Conservation (phyloP, 108 stramenopile species). For the Pseudonitzschia delicatissima region DNA sequence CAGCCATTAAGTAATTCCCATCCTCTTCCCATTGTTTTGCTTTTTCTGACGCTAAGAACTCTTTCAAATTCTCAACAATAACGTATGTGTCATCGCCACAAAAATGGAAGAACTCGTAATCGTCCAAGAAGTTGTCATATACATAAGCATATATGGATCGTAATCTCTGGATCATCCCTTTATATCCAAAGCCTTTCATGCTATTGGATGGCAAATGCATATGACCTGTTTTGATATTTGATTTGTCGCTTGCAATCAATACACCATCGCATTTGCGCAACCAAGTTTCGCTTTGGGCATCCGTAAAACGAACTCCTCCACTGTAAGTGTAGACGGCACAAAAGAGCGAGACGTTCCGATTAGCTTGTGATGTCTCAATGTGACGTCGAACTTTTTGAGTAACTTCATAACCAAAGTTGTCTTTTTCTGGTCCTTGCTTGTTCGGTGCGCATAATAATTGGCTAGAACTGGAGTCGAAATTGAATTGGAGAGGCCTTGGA, state of each 20-base stretch:
- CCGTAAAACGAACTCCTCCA: slow-evolving; percentile 7
- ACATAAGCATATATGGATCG: slow-evolving; percentile 77
- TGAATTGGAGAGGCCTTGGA: not conserved
- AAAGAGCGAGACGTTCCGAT: not conserved
- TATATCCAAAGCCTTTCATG: slow-evolving; percentile 48
- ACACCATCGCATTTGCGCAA: slow-evolving; percentile 67
- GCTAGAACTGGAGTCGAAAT: too few relatives aligned
- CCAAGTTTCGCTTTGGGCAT: slow-evolving; percentile 41
- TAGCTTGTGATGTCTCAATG: not conserved
- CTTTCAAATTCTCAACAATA: slow-evolving; percentile 25
- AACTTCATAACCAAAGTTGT: not conserved
- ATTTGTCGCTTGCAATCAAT: slow-evolving; percentile 58
- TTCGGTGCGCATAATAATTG: too few relatives aligned
- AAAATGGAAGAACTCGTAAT: slow-evolving; percentile 82
- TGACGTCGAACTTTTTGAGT: not conserved
- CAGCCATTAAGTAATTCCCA: not conserved
- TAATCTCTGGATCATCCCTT: slow-evolving; percentile 91
- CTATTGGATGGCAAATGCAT: slow-evolving; percentile 70
- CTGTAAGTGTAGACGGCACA: not conserved
- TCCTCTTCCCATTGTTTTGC: not conserved
- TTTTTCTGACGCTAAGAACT: not conserved
- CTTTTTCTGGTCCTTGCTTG: too few relatives aligned
- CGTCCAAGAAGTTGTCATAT: slow-evolving; percentile 54
- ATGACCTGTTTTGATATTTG: slow-evolving; percentile 44
- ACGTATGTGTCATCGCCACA: slow-evolving; percentile 71